A percentile compares a stretch with the other conserved stretches of the same genome.
phyloP scores from a whole-genome alignment of 768 basidiomycete species.

The Trametes sanguinea region DNA sequence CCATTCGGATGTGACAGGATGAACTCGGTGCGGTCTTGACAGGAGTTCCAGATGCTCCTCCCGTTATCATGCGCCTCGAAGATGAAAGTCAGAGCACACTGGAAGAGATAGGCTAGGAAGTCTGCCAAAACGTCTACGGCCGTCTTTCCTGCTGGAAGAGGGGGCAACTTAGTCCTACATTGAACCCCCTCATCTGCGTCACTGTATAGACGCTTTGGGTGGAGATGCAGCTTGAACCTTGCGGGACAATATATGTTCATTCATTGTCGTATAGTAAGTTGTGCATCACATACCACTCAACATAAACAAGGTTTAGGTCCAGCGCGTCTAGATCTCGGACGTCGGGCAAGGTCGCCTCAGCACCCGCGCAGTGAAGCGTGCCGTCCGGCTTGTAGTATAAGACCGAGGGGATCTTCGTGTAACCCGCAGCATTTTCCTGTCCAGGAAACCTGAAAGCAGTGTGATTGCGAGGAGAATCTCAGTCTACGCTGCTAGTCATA shows the following conservation, averaged over 20 bases:
- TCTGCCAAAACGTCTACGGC: conserved; percentile 48
- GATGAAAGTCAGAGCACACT: conserved; percentile 49
- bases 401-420: conserved; percentile 52
- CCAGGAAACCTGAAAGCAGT: conserved; percentile 38
- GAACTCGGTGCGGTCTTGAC: conserved; percentile 47
- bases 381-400: conserved; percentile 48
- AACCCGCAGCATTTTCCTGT: conserved; percentile 40
- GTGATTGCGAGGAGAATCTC: background rate
- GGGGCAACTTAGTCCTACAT: conserved; percentile 6
- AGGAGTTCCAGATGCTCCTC: conserved; percentile 44
- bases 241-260: conserved; percentile 6
- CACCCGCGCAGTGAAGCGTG: conserved; percentile 43
- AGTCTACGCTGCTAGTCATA: background rate
- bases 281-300: conserved; percentile 26
- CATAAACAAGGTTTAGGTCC: background rate
- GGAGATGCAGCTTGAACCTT: conserved; percentile 27
- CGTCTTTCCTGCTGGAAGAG: conserved; percentile 45
- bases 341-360: conserved; percentile 37
- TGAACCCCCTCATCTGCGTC: background rate
- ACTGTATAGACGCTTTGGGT: conserved; percentile 5
- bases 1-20: conserved; percentile 66
- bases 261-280: background rate
- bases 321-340: conserved; percentile 7
- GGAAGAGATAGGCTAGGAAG: conserved; percentile 47
- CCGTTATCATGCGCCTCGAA: conserved; percentile 48